Evolutionary conservation across 2,329 filamentous ascomycete species (phyloP), one percentile per base, ranked within the genome.

Genomic region (Gaeumannomyces tritici): DNA sequence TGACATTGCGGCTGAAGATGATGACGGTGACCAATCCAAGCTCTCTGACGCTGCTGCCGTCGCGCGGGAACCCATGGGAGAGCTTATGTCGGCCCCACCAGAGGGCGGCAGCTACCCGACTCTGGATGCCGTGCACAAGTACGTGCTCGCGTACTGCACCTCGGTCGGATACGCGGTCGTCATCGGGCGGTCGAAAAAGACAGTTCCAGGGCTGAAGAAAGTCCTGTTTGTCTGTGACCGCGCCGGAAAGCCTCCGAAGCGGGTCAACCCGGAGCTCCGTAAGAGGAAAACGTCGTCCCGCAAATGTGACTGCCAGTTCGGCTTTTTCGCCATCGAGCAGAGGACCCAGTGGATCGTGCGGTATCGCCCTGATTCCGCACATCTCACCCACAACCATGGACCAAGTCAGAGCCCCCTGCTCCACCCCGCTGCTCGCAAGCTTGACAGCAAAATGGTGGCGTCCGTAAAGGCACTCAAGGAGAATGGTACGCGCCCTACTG

Each of bases 311-410:
- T 88, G 85, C 65, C 83, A 84, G 33, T 88, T 88, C 70, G 85
- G 85, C n/a, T 87, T 88, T 71, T 88, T 88, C 66, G 85, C 85
- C 62, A 85, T 88, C 54, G 85, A 88, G 71, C 84, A 87, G 69
- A 79, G 85, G 64, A 87, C 84, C 0, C 84, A 88, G 67, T 88
- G 85, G 85, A 84, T 84, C 0, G 82, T 88, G 63, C 79, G 85
- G 61, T 88, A 87, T 68, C 81, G 85, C 5, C 85, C 85, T 2
- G 82, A 87, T 65, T 72, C 77, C 7, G 69, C 77, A 61, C 85
- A 88, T 69, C 73, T 87, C 55, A 73, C 77, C 62, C 85, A 88
- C 71, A 88, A 88, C 67, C 85, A 88, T 67, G 83, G 83, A 0
- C 85, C 85, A 1, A 88, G 85, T 68, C 84, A 88, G 70, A 87